Base-by-base conservation (phyloP, 2,329 filamentous ascomycete genomes). In the Fusarium nisikadoi region DNA sequence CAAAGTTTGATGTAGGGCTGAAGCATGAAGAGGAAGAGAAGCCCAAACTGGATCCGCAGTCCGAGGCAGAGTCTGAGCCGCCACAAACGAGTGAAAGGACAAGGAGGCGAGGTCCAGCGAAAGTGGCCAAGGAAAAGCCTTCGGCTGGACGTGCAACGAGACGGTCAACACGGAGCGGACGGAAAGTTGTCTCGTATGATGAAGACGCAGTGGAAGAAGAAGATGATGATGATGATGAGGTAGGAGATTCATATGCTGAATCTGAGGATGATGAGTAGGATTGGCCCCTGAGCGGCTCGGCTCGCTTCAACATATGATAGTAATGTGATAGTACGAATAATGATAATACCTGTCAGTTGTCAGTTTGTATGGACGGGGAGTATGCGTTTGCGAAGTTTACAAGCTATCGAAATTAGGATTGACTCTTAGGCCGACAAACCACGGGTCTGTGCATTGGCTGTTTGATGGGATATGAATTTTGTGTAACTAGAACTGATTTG, bases 101-200 rank as follows among this genome's bases (percentile, higher is more conserved):
- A 35, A 64, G 52, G 35, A 64, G 68, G 35, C 45, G 45, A 31
- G 46, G 53, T 2, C 62, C 46, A 16, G 47, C 45, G 14, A 71
- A 73, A 35, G 54, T 42, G 19, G 33, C 3, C 6, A 52, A 57
- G 45, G 39, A 62, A 27, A 47, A 55, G 14, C 50, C 43, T 42
- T n/a, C 33, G n/a, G 42, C 58, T 54, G 23, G 19, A n/a, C 50
- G 31, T 20, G 66, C 43, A 35, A 61, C 66, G 14, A 68, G 72
- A 54, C 70, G 75, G 27, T 77, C 73, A 43, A 75, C 68, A 25
- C 69, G 73, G 17, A 60, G 62, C 10, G 65, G 68, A 27, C 72
- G 65, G 13, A 74, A 55, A 25, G 56, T 50, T 12, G 47, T 70
- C 20, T 71, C 57, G 6, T 72, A 75, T 8, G 65, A 71, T 5